Evolutionary conservation across 2,329 filamentous ascomycete species (phyloP).

Genomic region (Trichoderma hamatum): DNA sequence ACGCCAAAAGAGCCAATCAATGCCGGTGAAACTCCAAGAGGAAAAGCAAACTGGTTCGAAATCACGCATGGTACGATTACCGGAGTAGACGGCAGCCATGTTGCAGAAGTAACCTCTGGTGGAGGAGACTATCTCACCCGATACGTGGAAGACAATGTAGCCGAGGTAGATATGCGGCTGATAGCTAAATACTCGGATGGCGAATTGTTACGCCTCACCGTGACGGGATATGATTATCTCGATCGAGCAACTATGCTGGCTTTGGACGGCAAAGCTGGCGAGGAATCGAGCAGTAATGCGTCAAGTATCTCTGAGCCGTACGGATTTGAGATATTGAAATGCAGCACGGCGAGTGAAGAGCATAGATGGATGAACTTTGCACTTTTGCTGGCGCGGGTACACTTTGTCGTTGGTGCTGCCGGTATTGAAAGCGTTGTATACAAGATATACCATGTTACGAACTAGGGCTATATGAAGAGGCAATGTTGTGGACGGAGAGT

Average conservation of each 20-base stretch:
- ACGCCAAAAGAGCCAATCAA: not conserved
- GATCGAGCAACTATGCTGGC: conserved; percentile 15
- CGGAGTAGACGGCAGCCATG: not conserved
- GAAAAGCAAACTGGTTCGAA: conserved; percentile 21
- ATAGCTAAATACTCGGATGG: not conserved
- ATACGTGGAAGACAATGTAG: conserved; percentile 10
- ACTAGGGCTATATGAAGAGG: not conserved
- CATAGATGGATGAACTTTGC: conserved; percentile 12
- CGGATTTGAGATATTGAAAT: conserved; percentile 15
- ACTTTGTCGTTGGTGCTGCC: not conserved
- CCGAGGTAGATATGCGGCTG: conserved; percentile 8
- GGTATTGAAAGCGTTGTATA: conserved; percentile 20
- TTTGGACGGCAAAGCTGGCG: not conserved
- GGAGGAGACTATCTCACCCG: conserved; percentile 18
- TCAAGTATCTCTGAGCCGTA: conserved; percentile 2
- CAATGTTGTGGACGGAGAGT: no score
- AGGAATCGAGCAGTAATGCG: not conserved
- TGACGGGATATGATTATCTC: conserved; percentile 11
- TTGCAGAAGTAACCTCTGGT: not conserved
- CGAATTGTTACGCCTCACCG: not conserved
- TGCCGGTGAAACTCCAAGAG: conserved; percentile 3
- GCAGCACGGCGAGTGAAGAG: conserved; percentile 5
- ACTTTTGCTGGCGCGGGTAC: not conserved
- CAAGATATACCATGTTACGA: not conserved
- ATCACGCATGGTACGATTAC: not conserved